These are phyloP conservation scores for Raffaelea arxii DNA, from an alignment of 2,329 filamentous ascomycete genomes.

Conservation along the genomic window DNA sequence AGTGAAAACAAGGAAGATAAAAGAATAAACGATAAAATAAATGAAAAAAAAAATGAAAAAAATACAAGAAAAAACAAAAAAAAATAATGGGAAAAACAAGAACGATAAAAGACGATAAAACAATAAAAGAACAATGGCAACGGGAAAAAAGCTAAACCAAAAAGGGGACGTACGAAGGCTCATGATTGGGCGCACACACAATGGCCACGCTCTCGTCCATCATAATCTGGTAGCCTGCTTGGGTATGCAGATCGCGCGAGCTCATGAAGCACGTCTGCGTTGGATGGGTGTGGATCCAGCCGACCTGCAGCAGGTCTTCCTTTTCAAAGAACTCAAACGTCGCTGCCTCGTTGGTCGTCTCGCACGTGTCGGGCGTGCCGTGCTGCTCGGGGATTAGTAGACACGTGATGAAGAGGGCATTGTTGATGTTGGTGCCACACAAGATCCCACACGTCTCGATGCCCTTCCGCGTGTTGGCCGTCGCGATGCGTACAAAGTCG, in stretches of 20 bases:
- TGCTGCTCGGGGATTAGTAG: constrained; percentile 87
- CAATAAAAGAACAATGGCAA: no score
- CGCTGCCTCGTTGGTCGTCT: constrained; percentile 77
- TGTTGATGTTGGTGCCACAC: constrained; percentile 82
- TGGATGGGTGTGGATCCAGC: constrained; percentile 98
- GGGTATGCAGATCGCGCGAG: constrained; percentile 85
- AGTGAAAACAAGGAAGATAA: background rate
- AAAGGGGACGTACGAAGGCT: constrained; percentile 55
- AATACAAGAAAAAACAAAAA: background rate
- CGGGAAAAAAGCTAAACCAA: no score
- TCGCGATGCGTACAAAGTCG: constrained; percentile 64
- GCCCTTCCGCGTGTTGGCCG: constrained; percentile 67
- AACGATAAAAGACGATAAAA: background rate
- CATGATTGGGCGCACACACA: constrained; percentile 80
- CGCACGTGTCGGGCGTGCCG: constrained; percentile 85
- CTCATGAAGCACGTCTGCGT: constrained; percentile 98
- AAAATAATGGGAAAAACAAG: background rate
- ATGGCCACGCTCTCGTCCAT: constrained; percentile 93
- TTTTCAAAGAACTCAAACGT: constrained; percentile 84
- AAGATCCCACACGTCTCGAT: constrained; percentile 94
- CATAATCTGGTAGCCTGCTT: constrained; percentile 92
- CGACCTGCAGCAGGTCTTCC: constrained; percentile 75
- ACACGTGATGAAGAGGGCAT: constrained; percentile 82
- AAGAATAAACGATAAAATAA: background rate
- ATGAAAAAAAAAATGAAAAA: background rate